Conservation (phyloP, 345 rosid species). For the Dovyalis caffra region DNA sequence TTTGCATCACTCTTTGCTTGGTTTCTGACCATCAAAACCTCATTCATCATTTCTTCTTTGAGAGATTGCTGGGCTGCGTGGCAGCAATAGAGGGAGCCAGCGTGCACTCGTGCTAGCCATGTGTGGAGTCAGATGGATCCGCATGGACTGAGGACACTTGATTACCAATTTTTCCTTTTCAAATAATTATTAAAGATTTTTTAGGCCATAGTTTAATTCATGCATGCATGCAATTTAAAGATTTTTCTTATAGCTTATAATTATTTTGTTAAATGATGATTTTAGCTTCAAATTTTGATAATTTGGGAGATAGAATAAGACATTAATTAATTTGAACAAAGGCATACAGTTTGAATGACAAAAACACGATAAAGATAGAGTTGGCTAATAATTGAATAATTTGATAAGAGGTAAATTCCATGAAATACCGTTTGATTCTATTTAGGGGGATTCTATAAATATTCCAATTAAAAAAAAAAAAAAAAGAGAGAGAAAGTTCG, state of each 20-base stretch:
- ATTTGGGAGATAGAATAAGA: not conserved
- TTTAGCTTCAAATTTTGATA: not conserved
- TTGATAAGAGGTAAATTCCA: too few relatives aligned
- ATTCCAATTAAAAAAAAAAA: too few relatives aligned
- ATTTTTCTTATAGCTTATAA: not conserved
- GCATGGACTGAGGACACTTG: slow-evolving; percentile 12
- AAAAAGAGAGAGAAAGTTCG: too few relatives aligned
- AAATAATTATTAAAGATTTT: not conserved
- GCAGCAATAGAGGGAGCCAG: slow-evolving; percentile 14
- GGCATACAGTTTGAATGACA: too few relatives aligned
- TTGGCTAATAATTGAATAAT: too few relatives aligned
- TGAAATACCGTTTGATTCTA: too few relatives aligned
- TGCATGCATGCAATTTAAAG: not conserved
- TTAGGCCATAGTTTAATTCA: not conserved
- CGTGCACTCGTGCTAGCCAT: slow-evolving; percentile 12
- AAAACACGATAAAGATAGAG: too few relatives aligned
- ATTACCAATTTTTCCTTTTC: not conserved
- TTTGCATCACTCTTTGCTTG: not conserved
- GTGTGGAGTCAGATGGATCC: slow-evolving; percentile 7
- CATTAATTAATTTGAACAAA: not conserved
- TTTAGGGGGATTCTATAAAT: too few relatives aligned
- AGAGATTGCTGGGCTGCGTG: slow-evolving; percentile 10
- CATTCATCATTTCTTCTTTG: not conserved
- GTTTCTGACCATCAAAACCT: slow-evolving; percentile 1
- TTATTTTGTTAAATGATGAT: too few relatives aligned